These are phyloP conservation scores for Trichoderma koningiopsis DNA, from an alignment of 2,329 filamentous ascomycete species.

Conservation along the genomic window DNA sequence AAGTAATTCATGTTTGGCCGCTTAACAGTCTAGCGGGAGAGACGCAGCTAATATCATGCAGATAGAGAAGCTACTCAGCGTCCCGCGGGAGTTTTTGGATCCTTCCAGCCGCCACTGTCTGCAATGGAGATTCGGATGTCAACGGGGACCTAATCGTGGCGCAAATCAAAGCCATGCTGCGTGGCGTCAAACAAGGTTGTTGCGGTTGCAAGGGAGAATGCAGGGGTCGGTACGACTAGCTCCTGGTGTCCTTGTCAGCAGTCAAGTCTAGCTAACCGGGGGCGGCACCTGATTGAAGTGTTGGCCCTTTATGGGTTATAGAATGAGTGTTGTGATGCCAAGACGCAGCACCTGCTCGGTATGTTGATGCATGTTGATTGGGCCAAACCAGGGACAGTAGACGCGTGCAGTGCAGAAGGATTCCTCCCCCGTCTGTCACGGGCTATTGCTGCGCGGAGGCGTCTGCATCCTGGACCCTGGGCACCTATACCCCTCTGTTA, in stretches of 20 bases:
- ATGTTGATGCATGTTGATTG: constrained; percentile 13
- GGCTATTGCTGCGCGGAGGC: constrained; percentile 23
- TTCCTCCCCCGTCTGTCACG: constrained; percentile 9
- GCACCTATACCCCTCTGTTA: constrained; percentile 25
- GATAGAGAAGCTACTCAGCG: neutral
- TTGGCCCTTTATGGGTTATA: neutral
- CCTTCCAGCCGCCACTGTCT: constrained; percentile 11
- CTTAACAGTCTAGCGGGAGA: neutral
- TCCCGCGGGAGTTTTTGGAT: neutral
- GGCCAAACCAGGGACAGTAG: neutral
- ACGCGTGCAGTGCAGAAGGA: constrained; percentile 13
- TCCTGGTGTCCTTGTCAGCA: constrained; percentile 12
- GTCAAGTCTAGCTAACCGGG: constrained; percentile 2
- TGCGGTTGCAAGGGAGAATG: constrained; percentile 9
- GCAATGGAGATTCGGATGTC: constrained; percentile 19
- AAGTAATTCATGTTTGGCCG: neutral
- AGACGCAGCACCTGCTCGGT: neutral
- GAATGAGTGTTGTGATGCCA: neutral
- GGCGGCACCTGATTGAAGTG: neutral
- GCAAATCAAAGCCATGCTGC: constrained; percentile 26
- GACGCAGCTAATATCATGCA: neutral
- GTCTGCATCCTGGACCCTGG: constrained; percentile 19
- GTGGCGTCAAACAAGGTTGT: constrained; percentile 31
- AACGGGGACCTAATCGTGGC: constrained; percentile 24
- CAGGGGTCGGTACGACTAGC: constrained; percentile 15